Evolutionary conservation across 345 rosid species (phyloP), one percentile per base, ranked within the genome.

Genomic region (Citrus reticulata): DNA sequence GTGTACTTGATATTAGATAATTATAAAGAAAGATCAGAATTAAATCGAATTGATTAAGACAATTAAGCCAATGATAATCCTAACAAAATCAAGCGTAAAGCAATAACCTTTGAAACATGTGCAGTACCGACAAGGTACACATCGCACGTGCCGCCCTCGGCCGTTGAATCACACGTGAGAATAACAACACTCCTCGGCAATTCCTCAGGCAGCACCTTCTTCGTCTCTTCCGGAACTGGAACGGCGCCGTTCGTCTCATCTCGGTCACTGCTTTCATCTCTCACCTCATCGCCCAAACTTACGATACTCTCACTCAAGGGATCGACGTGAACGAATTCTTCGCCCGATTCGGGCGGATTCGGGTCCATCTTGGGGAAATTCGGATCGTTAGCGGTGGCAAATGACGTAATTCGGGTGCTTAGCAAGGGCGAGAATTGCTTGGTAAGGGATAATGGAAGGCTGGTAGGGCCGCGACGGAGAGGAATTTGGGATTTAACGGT

Each of bases 121-220:
- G 95, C 96, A 62, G 98, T 94, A 27, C 98, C 99, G 60, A 97
- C 89, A 85, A 97, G 70, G 77, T 88, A 90, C 13, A 97, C 99
- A 79, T 93, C 90, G 81, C 99, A 97, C 24, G 80, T 81, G 79
- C 98, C 97, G 29, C 91, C 89, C 46, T 80, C 92, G 27, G 87
- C 92, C 17, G 88, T 51, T 30, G 98, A 93, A 69, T 92, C 98
- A 77, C 99, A 97, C 8, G 90, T 87, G 62, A 97, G 90, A 68
- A 84, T 78, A 83, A 87, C 84, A 72, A 97, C 95, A 84, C 85
- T 87, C 60, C 90, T 84, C 22, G 87, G 83, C 71, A 94, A 88
- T 78, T 91, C 98, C 80, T 89, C 97, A 13, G 98, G 98, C 4
- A 93, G 78, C 65, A 80, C 81, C 69, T 73, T 85, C 76, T 39